phyloP scores from a whole-genome alignment of 371 early-diverging fungal genomes.

The Mucor racemosus region DNA sequence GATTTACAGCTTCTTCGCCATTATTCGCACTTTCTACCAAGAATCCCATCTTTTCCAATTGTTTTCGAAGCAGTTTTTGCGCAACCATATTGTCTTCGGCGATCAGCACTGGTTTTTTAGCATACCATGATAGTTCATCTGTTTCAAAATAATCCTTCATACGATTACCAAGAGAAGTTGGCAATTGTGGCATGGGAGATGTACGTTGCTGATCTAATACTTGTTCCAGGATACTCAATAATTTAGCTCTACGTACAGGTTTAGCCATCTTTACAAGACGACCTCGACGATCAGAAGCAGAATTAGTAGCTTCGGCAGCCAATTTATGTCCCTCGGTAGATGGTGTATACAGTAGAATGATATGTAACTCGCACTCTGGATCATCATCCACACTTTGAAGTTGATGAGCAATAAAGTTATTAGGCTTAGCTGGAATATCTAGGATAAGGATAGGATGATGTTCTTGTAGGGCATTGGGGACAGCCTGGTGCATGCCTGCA shows the following conservation, averaged over 20 bases:
- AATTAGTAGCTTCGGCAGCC: conserved; percentile 48
- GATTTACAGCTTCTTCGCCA: conserved; percentile 50
- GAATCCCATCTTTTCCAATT: conserved; percentile 55
- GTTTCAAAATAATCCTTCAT: conserved; percentile 45
- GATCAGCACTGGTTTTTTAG: conserved; percentile 46
- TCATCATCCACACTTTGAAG: conserved; percentile 52
- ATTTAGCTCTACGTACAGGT: conserved; percentile 58
- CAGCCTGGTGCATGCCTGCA: conserved; percentile 43
- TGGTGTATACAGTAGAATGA: conserved; percentile 48
- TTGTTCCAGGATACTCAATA: conserved; percentile 46
- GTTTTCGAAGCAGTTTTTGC: conserved; percentile 48
- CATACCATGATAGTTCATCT: conserved; percentile 41
- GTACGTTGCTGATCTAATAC: conserved; percentile 30
- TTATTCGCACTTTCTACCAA: conserved; percentile 53
- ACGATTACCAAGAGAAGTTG: conserved; percentile 18
- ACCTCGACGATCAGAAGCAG: conserved; percentile 47
- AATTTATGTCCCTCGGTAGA: conserved; percentile 52
- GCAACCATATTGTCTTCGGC: conserved; percentile 59
- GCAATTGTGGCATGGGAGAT: conserved; percentile 17
- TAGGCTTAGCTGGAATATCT: conserved; percentile 51
- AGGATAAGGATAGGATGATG: conserved; percentile 42
- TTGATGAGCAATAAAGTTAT: conserved; percentile 42
- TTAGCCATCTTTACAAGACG: conserved; percentile 60
- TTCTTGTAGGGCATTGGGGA: conserved; percentile 47
- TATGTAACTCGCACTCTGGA: conserved; percentile 51